Base-by-base conservation (phyloP, 441 rosid genomes). In the Manihot esculenta region DNA sequence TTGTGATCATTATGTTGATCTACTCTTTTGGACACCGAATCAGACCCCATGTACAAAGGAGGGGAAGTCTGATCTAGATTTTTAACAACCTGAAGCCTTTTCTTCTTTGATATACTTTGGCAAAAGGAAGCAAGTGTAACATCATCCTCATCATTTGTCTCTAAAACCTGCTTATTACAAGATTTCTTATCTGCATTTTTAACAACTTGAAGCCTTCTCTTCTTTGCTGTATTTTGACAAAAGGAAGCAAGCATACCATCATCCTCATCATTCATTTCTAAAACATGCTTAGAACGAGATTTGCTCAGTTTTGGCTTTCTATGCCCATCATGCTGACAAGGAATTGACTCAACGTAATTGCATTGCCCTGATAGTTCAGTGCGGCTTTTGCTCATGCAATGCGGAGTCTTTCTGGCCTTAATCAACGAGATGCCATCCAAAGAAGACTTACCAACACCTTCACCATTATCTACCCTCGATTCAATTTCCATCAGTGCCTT, bases 71-170 rank as follows among this genome's bases (percentile, higher is more conserved):
- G 42, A 9, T 47, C 33, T 54, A 53, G 33, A 53, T 42, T 76
- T 61, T 64, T 38, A 50, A 41, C 38, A n/a, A 5, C 65, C 57
- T 66, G 70, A 33, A n/a, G 38, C 60, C 24, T 82, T 69, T 27
- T 82, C 71, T 72, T 73, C 75, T 65, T 70, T 21, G 68, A 68
- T 57, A 72, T 80, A 69, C 49, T 24, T 50, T 1, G 64, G 42
- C 78, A 48, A 21, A 82, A 70, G 74, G 70, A 58, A 5, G 80
- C 78, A 51, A 83, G 84, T 2, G 69, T 64, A 15, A 72, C 18
- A 38, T 72, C 71, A 59, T 70, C 79, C 6, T 71, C 84, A 60
- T 74, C 74, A 23, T 70, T 30, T 21, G 18, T n/a, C 42, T 61
- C 35, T 18, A 66, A 35, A 69, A 35, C 49, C 51, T 60, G 62